These are phyloP conservation scores for Alternaria infectoria DNA, from an alignment of 2,329 filamentous ascomycete genomes.

Conservation along the genomic window DNA sequence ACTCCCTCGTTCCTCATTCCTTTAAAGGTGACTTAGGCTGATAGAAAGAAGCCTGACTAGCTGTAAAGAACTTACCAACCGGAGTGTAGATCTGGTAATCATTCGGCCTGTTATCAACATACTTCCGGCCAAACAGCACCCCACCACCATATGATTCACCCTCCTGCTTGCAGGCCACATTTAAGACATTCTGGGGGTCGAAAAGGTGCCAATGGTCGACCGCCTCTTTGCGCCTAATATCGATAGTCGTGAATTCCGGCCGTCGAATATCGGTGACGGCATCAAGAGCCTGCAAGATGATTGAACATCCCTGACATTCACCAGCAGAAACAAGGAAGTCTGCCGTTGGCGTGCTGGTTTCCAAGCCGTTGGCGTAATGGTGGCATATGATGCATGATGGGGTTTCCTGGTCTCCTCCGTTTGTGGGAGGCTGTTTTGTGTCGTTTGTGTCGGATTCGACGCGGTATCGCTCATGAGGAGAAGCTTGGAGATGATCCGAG, in stretches of 20 bases:
- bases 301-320: neutral
- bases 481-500: neutral
- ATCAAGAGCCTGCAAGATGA: neutral
- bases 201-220: neutral
- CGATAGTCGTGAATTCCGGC: neutral
- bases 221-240: neutral
- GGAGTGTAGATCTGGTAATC: conserved; percentile 2
- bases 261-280: neutral
- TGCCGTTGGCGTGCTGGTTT: neutral
- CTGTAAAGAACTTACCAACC: neutral
- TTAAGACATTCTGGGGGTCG: neutral
- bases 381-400: neutral
- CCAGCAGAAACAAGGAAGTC: neutral
- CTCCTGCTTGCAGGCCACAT: neutral
- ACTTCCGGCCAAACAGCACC: neutral
- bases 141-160: neutral
- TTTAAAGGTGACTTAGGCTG: neutral
- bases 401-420: neutral
- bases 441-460: neutral
- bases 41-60: neutral
- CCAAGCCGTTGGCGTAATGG: neutral
- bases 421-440: neutral
- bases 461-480: neutral
- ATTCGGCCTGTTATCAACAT: neutral
- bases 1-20: neutral